phyloP scores from a whole-genome alignment of 495 filamentous ascomycete species.

The Aspergillus ostianus region DNA sequence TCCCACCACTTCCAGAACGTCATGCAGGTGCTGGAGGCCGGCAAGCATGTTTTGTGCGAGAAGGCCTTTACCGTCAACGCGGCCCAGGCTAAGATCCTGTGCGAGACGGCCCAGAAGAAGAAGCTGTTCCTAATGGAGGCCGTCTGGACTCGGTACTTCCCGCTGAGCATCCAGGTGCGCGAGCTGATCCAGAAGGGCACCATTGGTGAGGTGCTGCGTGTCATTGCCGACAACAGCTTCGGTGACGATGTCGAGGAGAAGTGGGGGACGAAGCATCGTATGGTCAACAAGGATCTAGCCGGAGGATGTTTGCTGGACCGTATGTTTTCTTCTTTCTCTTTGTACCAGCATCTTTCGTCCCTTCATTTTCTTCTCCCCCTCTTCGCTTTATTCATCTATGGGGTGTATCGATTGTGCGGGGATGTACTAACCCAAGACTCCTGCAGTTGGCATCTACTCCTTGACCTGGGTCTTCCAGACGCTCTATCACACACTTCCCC shows the following conservation, averaged over 20 bases:
- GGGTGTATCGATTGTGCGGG: not conserved
- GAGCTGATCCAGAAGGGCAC: constrained; percentile 64
- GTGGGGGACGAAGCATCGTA: constrained; percentile 62
- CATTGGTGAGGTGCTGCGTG: constrained; percentile 76
- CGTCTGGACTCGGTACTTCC: constrained; percentile 93
- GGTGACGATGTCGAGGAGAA: constrained; percentile 49
- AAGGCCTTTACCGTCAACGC: constrained; percentile 93
- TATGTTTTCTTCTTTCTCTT: constrained; percentile 28
- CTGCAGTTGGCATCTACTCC: constrained; percentile 76
- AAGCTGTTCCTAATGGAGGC: constrained; percentile 95
- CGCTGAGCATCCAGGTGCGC: constrained; percentile 71
- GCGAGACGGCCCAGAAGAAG: constrained; percentile 72
- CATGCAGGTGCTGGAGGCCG: constrained; percentile 75
- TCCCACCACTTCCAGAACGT: constrained; percentile 93
- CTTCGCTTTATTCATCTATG: not conserved
- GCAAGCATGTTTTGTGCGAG: constrained; percentile 89
- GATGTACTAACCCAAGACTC: not conserved
- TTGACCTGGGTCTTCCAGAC: constrained; percentile 94
- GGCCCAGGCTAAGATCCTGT: constrained; percentile 70
- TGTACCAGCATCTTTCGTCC: not conserved
- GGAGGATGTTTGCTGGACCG: constrained; percentile 80
- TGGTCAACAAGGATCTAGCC: constrained; percentile 84
- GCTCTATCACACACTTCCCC: constrained; percentile 75
- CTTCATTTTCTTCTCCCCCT: not conserved
- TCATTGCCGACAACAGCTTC: constrained; percentile 68